Percentiles rank a stretch among this genome's conserved stretches.
These are phyloP conservation scores for Aureobasidium sp. DNA, from an alignment of 2,329 filamentous ascomycete species.

Conservation along the genomic window DNA sequence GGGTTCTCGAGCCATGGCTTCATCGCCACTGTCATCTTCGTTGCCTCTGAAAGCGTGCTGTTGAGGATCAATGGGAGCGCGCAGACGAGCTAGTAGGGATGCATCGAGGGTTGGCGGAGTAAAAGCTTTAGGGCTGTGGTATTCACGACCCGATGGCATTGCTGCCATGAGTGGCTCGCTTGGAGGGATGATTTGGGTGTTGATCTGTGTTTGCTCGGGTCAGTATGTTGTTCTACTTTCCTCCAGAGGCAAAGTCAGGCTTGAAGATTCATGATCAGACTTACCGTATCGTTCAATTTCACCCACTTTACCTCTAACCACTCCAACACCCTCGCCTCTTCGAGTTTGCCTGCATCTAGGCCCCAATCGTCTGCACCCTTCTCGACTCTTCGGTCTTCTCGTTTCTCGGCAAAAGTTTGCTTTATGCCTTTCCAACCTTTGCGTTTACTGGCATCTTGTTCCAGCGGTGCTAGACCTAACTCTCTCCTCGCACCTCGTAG, in stretches of 20 bases:
- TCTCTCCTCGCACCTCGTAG: conserved; percentile 67
- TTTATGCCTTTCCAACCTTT: conserved; percentile 57
- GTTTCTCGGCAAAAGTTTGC: conserved; percentile 66
- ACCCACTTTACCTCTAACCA: conserved; percentile 85
- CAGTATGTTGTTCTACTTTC: neutral
- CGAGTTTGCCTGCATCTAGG: conserved; percentile 70
- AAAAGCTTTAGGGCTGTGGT: conserved; percentile 64
- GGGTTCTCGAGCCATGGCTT: conserved; percentile 24
- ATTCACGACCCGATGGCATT: conserved; percentile 83
- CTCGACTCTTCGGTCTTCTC: conserved; percentile 72
- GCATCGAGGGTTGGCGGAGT: conserved; percentile 56
- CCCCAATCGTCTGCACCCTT: conserved; percentile 62
- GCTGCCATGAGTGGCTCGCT: conserved; percentile 62
- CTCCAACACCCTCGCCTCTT: conserved; percentile 78
- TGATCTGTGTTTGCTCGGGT: conserved; percentile 48
- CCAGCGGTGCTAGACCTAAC: conserved; percentile 51
- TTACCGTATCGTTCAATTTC: conserved; percentile 84
- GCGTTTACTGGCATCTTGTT: conserved; percentile 35
- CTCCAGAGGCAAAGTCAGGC: neutral
- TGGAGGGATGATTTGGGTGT: conserved; percentile 68
- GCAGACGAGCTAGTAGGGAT: conserved; percentile 51
- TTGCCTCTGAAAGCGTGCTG: conserved; percentile 34
- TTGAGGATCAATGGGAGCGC: conserved; percentile 46
- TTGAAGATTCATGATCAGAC: conserved; percentile 20
- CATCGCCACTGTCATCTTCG: conserved; percentile 38